Evolutionary conservation across 2,329 filamentous ascomycete genomes (phyloP).

Genomic region (Aspergillus amoenus): DNA sequence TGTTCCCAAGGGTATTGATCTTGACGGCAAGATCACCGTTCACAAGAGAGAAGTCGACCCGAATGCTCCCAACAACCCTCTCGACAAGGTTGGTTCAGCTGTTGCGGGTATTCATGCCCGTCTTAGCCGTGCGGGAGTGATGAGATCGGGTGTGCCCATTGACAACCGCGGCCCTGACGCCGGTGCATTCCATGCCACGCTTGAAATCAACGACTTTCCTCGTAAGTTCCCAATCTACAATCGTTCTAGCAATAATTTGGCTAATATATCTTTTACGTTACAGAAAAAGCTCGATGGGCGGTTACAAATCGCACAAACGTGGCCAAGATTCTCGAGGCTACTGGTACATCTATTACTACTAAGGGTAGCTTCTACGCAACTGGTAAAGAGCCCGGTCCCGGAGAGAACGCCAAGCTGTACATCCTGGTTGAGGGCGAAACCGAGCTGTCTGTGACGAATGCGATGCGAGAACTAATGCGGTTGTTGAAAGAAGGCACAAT

Average conservation of each 20-base stretch:
- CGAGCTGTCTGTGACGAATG: slow-evolving; percentile 84
- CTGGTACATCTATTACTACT: slow-evolving; percentile 93
- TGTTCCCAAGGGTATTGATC: slow-evolving; percentile 57
- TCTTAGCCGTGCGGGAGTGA: slow-evolving; percentile 82
- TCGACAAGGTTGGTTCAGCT: slow-evolving; percentile 87
- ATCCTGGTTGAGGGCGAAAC: slow-evolving; percentile 98
- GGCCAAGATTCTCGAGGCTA: slow-evolving; percentile 93
- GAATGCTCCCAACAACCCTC: slow-evolving; percentile 58
- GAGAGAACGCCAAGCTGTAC: slow-evolving; percentile 88
- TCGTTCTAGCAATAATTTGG: slow-evolving; percentile 4
- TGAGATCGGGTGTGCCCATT: slow-evolving; percentile 88
- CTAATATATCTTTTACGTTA: slow-evolving; percentile 16
- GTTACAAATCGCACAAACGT: slow-evolving; percentile 99
- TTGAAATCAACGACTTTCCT: slow-evolving; percentile 99
- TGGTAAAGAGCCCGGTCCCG: slow-evolving; percentile 75
- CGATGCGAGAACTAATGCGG: slow-evolving; percentile 85
- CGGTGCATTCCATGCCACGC: slow-evolving; percentile 90
- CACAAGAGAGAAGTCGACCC: slow-evolving; percentile 65
- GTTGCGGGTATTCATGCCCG: slow-evolving; percentile 89
- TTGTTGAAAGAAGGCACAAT: slow-evolving; percentile 87
- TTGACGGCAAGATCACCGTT: slow-evolving; percentile 70
- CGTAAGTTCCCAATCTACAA: slow-evolving; percentile 47
- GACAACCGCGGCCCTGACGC: slow-evolving; percentile 99
- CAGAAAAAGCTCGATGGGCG: slow-evolving; percentile 92
- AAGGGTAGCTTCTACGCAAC: slow-evolving; percentile 87